Percentiles rank a stretch among this genome's conserved stretches.
phyloP scores from a whole-genome alignment of 371 early-diverging fungal species.

The Amoeboaphelidium protococcarum region DNA sequence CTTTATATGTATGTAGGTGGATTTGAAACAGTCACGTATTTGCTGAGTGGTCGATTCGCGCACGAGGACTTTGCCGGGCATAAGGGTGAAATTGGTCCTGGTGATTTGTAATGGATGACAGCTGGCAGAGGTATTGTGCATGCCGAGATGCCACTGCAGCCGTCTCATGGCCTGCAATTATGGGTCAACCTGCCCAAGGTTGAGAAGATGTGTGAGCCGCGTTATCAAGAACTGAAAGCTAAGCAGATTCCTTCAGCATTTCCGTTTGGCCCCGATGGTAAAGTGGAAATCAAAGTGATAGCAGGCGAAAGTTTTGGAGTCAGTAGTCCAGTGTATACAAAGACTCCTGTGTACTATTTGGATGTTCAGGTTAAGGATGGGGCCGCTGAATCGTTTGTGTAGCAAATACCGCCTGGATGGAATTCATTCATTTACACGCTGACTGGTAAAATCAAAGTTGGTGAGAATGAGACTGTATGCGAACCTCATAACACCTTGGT shows the following conservation, averaged over 20 bases:
- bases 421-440: slow-evolving; percentile 38
- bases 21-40: slow-evolving; percentile 52
- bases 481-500: slow-evolving; percentile 9
- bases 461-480: slow-evolving; percentile 2
- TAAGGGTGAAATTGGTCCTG: slow-evolving; percentile 34
- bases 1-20: slow-evolving; percentile 49
- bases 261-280: slow-evolving; percentile 24
- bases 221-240: slow-evolving; percentile 40
- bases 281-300: slow-evolving; percentile 39
- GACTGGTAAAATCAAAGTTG: slow-evolving; percentile 20
- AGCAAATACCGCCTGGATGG: slow-evolving; percentile 29
- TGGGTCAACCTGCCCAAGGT: slow-evolving; percentile 60
- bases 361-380: slow-evolving; percentile 27
- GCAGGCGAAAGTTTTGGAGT: slow-evolving; percentile 37
- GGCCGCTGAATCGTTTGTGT: slow-evolving; percentile 18
- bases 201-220: slow-evolving; percentile 44
- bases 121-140: slow-evolving; percentile 50
- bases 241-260: slow-evolving; percentile 24
- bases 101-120: slow-evolving; percentile 54
- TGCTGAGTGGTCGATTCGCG: slow-evolving; percentile 32
- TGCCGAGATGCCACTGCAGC: slow-evolving; percentile 41
- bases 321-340: slow-evolving; percentile 26
- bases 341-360: slow-evolving; percentile 39
- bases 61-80: slow-evolving; percentile 62
- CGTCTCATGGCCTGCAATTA: slow-evolving; percentile 40